These are phyloP conservation scores for Extremus antarcticus DNA, from an alignment of 495 filamentous ascomycete species.

Conservation along the genomic window DNA sequence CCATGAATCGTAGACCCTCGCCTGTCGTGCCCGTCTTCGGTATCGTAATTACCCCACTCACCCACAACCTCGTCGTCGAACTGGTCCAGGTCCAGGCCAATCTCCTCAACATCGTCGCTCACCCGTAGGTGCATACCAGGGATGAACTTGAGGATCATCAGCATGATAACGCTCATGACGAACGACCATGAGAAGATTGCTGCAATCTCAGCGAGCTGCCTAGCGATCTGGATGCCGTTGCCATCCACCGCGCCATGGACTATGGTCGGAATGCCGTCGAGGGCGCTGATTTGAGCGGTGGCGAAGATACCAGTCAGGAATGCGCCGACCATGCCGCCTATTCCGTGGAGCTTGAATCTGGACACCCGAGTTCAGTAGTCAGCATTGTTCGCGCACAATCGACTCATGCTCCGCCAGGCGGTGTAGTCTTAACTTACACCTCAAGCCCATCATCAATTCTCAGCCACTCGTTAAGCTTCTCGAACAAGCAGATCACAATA, in stretches of 20 bases:
- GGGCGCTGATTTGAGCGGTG: slow-evolving; percentile 75
- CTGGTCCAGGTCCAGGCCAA: slow-evolving; percentile 58
- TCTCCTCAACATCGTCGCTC: slow-evolving; percentile 72
- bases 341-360: slow-evolving; percentile 62
- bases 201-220: slow-evolving; percentile 81
- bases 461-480: slow-evolving; percentile 86
- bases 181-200: slow-evolving; percentile 80
- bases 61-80: not conserved
- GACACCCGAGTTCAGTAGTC: too few relatives aligned
- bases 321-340: slow-evolving; percentile 85
- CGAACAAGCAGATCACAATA: slow-evolving; percentile 81
- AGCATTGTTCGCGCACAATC: too few relatives aligned
- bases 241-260: slow-evolving; percentile 83
- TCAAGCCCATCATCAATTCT: slow-evolving; percentile 60
- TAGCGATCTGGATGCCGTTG: slow-evolving; percentile 77
- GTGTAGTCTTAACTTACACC: too few relatives aligned
- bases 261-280: slow-evolving; percentile 67
- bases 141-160: slow-evolving; percentile 72
- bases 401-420: too few relatives aligned
- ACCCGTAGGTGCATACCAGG: slow-evolving; percentile 74
- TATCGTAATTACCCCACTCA: not conserved
- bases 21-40: not conserved
- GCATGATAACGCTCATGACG: slow-evolving; percentile 46
- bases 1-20: not conserved
- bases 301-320: slow-evolving; percentile 85